Conservation (phyloP, 805 yeast species). For the Candida ipomoeae region DNA sequence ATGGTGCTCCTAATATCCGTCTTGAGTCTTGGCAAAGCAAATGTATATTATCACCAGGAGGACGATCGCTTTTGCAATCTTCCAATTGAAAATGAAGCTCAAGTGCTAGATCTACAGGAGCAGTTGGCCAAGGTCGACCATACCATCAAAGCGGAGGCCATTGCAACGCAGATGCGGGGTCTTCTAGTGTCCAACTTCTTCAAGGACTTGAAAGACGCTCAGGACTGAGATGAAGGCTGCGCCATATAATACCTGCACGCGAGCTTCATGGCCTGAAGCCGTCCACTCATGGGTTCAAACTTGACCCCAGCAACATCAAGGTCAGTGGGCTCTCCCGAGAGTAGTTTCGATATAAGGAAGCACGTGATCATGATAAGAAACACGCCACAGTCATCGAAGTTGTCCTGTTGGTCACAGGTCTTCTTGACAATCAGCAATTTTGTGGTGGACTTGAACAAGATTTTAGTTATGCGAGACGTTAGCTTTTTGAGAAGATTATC, state of each 20-base stretch:
- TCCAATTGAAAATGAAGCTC: conserved; percentile 8
- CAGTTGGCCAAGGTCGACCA: conserved; percentile 13
- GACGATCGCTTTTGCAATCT: conserved; percentile 24
- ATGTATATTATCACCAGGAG: conserved; percentile 25
- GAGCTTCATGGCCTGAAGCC: conserved; percentile 12
- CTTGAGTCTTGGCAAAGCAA: conserved; percentile 25
- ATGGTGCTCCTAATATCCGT: conserved; percentile 24
- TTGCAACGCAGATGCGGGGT: conserved; percentile 26
- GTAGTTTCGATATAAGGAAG: conserved; percentile 28
- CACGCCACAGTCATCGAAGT: conserved; percentile 67
- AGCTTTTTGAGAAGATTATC: conserved; percentile 24
- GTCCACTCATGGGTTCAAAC: conserved; percentile 41
- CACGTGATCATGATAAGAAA: conserved; percentile 34
- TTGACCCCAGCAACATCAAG: conserved; percentile 38
- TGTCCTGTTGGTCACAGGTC: conserved; percentile 56
- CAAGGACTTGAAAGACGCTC: neutral
- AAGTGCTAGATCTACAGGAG: conserved; percentile 14
- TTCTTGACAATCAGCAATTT: conserved; percentile 26
- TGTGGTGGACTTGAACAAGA: conserved; percentile 21
- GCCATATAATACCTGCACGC: conserved; percentile 1
- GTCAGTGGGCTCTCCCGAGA: conserved; percentile 26
- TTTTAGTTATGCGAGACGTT: conserved; percentile 19
- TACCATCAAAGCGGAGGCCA: conserved; percentile 21
- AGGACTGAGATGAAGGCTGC: neutral
- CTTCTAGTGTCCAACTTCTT: neutral